Base-by-base conservation (phyloP, 306 rosid genomes). In the Boehmeria nivea region DNA sequence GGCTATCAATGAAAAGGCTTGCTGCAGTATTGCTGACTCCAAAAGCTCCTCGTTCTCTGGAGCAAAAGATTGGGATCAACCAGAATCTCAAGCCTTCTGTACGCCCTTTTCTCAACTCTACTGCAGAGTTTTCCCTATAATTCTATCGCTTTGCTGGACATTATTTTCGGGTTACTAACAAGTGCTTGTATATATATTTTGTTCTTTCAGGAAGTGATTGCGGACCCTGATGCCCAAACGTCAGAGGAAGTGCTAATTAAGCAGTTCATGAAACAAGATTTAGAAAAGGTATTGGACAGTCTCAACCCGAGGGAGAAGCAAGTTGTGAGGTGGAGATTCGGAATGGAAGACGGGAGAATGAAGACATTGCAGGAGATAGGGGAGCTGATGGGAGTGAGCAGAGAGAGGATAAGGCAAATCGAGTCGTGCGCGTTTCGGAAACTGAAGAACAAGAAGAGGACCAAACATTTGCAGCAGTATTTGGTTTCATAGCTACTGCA, bases 331-430 rank as follows among this genome's bases (percentile, higher is more conserved):
- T 91, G 95, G 95, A 87, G 98, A 69, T 91, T 76, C 55, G 98
- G 98, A 14, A 72, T 91, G 96, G 98, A 87, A 40, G 98, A 91
- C 66, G 98, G 96, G 44, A 84, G 95, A 76, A 76, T 81, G 87
- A 91, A 82, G 80, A 80, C 98, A 51, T 64, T 91, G 72, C 98
- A 84, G 77, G 98, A 91, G 79, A 87, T 91, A 59, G 96, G 98
- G 39, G 98, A 91, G 68, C 63, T 74, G 64, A 78, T 91, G 87
- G 93, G 95, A 36, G 93, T 91, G 40, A 91, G 95, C 74, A 84
- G 96, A 61, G 98, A 91, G 81, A 87, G 98, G 80, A 56, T 91
- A 55, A 80, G 98, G 65, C 98, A 91, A 68, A 82, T 91, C 45
- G 98, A 91, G 75, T 73, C 82, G 1, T 74, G 85, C 67, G 98